phyloP scores from a whole-genome alignment of 345 rosid species.

The Acer yangbiense region DNA sequence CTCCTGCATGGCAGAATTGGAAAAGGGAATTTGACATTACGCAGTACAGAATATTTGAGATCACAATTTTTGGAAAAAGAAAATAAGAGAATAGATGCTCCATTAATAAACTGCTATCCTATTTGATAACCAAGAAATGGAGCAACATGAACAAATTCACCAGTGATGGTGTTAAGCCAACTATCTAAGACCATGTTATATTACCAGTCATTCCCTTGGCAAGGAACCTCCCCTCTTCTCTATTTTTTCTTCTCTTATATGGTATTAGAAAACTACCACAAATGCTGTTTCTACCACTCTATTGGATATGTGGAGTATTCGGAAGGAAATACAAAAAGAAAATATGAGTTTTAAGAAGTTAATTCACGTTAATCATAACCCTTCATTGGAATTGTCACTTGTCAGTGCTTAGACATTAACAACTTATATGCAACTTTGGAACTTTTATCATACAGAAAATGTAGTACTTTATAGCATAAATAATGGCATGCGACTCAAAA shows the following conservation, averaged over 20 bases:
- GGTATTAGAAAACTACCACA: neutral
- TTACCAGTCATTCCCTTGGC: neutral
- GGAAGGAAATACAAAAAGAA: neutral
- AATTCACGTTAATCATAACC: neutral
- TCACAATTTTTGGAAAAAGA: too few species aligned
- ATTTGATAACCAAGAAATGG: neutral
- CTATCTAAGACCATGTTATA: neutral
- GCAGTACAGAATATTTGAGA: neutral
- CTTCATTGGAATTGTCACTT: neutral
- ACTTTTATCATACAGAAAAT: neutral
- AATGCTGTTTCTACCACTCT: neutral
- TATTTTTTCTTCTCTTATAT: neutral
- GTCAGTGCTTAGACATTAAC: slow-evolving; percentile 12
- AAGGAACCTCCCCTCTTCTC: neutral
- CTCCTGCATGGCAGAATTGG: neutral
- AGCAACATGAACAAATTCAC: neutral
- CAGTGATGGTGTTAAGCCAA: neutral
- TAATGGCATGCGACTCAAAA: slow-evolving; percentile 10
- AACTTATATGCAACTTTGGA: neutral
- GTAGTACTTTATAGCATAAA: neutral
- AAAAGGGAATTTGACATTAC: neutral
- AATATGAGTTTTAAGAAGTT: neutral
- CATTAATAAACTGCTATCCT: neutral
- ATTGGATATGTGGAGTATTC: neutral
- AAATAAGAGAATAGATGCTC: neutral